Conservation (phyloP, 78 protist genomes). For the Dictyostelium firmibasis region DNA sequence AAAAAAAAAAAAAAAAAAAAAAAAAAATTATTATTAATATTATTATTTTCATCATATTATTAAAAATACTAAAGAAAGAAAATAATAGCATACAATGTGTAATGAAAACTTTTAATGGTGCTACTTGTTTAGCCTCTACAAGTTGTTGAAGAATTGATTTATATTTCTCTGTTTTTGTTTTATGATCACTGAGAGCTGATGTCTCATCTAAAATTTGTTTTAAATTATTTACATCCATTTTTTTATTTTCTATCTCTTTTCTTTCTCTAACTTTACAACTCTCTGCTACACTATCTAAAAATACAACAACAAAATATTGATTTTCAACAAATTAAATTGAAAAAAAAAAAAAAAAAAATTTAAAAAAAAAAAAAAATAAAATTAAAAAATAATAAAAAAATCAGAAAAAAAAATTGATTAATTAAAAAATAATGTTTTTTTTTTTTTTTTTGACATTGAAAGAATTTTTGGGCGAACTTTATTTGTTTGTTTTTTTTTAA, state of each 20-base stretch:
- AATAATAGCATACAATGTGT: constrained; percentile 41
- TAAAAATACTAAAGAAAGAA: too few species aligned
- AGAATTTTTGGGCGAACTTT: not conserved
- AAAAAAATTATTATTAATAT: not conserved
- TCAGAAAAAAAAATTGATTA: not conserved
- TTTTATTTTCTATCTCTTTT: not conserved
- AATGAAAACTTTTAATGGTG: constrained; percentile 45
- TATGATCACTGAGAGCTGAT: constrained; percentile 60
- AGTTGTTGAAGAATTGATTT: constrained; percentile 41
- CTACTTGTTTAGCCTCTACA: not conserved
- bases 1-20: not conserved
- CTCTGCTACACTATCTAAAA: not conserved
- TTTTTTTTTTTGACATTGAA: too few species aligned
- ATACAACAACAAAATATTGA: not conserved
- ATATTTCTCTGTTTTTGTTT: constrained; percentile 77
- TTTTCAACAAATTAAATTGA: not conserved
- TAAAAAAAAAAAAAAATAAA: not conserved
- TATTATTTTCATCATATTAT: too few species aligned
- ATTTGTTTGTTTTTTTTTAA: not conserved
- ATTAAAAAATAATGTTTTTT: too few species aligned
- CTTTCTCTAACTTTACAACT: not conserved
- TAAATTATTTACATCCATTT: constrained; percentile 12
- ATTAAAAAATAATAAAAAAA: not conserved
- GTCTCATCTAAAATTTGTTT: constrained; percentile 31
- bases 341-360: not conserved